Base-by-base conservation (phyloP, 2,329 filamentous ascomycete species). In the Colletotrichum salicis region DNA sequence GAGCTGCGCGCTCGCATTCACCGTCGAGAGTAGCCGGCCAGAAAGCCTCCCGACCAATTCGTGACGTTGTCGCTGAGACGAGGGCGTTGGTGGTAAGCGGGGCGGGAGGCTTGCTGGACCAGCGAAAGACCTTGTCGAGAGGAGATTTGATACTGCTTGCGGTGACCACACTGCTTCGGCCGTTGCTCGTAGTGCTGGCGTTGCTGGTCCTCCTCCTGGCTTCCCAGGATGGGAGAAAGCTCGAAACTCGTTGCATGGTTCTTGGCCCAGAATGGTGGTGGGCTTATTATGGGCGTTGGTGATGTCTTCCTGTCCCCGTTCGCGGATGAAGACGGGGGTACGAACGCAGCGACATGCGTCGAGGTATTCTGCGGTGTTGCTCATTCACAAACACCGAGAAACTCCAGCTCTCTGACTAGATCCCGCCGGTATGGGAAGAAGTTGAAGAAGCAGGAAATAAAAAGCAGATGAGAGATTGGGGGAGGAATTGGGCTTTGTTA, bases 1-100 rank as follows among this genome's bases (percentile, higher is more conserved):
- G 88, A 71, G 95, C 94, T 58, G 95, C 94, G 84, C 97, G 97
- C 83, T 97, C 94, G 82, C 93, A 93, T 85, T 98, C 95, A 76
- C 93, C 92, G 80, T 97, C 95, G 63, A 97, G 86, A 1, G 92
- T 93, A 37, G 93, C 92, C 3, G 94, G 94, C 93, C 93, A 96
- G 78, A 96, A 96, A 29, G 93, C 91, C 80, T 97, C 94, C 35
- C 88, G 88, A 70, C 91, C 91, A 41, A 94, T 82, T 75, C 89
- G 77, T 37, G 77, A 91, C 79, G 93, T 92, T 93, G 80, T 92
- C 93, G 80, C 70, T 86, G 88, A 77, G 93, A 93, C 74, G 33
- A 71, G 65, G 41, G 65, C 65, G 31, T 54, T 51, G 27, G 65
- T 64, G 33, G 54, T 69, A 27, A 92, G 88, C 4, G 92, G 91